Percentiles rank a stretch among this genome's conserved stretches.
phyloP scores from a whole-genome alignment of 257 asterid genomes.

The Fraxinus americana region DNA sequence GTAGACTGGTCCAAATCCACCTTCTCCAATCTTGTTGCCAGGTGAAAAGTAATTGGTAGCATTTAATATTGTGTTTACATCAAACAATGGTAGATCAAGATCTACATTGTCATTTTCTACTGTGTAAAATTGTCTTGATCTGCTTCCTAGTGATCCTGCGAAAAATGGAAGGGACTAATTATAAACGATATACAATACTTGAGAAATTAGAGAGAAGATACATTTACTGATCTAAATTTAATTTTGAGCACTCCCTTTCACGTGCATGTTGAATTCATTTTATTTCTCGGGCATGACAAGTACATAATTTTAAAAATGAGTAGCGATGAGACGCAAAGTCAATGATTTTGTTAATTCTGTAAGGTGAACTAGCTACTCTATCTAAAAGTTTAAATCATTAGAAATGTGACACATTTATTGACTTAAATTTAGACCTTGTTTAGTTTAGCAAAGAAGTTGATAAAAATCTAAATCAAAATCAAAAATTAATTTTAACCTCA shows the following conservation, averaged over 20 bases:
- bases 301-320: too few relatives aligned
- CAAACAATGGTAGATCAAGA: conserved; percentile 22
- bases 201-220: too few relatives aligned
- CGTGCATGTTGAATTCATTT: not conserved
- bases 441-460: too few relatives aligned
- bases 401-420: too few relatives aligned
- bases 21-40: conserved; percentile 27
- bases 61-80: conserved; percentile 17
- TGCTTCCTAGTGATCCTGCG: conserved; percentile 10
- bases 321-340: not conserved
- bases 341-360: not conserved
- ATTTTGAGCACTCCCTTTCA: not conserved
- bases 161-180: not conserved
- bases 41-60: conserved; percentile 28
- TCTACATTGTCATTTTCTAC: conserved; percentile 14
- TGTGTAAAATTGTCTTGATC: not conserved
- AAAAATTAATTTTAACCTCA: too few relatives aligned
- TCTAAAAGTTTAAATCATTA: too few relatives aligned
- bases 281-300: too few relatives aligned
- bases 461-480: too few relatives aligned
- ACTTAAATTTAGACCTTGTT: too few relatives aligned
- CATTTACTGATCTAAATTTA: too few relatives aligned
- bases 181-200: too few relatives aligned
- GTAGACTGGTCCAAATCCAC: conserved; percentile 36
- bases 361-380: not conserved